phyloP scores from a whole-genome alignment of 257 asterid species.

The Lantana camara region DNA sequence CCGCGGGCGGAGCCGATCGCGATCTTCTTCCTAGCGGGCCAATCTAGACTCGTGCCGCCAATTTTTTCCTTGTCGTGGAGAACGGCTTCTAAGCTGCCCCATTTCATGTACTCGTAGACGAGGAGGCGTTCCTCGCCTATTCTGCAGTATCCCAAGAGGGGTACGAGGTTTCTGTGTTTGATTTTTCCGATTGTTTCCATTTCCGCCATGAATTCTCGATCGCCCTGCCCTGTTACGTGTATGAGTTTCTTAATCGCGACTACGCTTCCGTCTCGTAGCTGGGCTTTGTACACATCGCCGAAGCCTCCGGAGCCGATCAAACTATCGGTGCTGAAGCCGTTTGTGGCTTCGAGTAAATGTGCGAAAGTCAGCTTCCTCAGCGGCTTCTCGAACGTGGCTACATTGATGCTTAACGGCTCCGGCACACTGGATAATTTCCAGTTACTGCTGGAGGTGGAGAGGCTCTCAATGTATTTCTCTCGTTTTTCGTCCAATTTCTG shows the following conservation, averaged over 20 bases:
- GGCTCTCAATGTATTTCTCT: conserved; percentile 89
- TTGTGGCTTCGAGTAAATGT: conserved; percentile 85
- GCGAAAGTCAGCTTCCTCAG: conserved; percentile 85
- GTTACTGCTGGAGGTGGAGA: conserved; percentile 84
- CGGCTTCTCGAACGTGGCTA: conserved; percentile 91
- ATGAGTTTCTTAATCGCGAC: conserved; percentile 94
- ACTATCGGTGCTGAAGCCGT: conserved; percentile 80
- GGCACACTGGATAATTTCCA: conserved; percentile 85
- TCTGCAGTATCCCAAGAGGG: conserved; percentile 83
- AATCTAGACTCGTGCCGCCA: conserved; percentile 49
- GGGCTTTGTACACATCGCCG: conserved; percentile 95
- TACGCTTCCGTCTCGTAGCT: conserved; percentile 61
- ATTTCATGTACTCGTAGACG: conserved; percentile 87
- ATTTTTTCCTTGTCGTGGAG: conserved; percentile 56
- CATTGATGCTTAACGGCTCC: conserved; percentile 93
- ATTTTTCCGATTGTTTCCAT: conserved; percentile 98
- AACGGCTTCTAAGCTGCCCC: conserved; percentile 87
- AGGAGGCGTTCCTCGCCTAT: conserved; percentile 92
- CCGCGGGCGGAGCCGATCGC: conserved; percentile 92
- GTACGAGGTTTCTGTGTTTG: conserved; percentile 87
- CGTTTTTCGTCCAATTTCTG: conserved; percentile 57
- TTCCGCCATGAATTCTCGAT: conserved; percentile 94
- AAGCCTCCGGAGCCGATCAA: conserved; percentile 97
- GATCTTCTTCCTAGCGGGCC: conserved; percentile 77
- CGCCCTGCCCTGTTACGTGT: conserved; percentile 88